Evolutionary conservation across 2,329 filamentous ascomycete genomes (phyloP), one percentile per base, ranked within the genome.

Genomic region (Pseudocercospora vitis): DNA sequence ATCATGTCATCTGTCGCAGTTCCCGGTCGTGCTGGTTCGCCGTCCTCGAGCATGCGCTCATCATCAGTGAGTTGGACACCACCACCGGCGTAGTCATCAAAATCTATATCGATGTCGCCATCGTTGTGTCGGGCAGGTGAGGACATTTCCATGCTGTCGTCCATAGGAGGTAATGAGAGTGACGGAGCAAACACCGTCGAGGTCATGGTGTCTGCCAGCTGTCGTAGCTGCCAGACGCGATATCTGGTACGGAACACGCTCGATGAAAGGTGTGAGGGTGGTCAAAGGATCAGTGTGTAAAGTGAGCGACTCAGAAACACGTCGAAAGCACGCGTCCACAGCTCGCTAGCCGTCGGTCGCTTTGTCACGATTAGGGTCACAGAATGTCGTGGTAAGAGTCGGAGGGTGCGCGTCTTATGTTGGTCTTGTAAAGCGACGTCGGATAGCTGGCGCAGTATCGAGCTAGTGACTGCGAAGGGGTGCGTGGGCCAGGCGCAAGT

Each of bases 101-200:
- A 74, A 60, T 86, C 82, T 56, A 86, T 82, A 53, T 83, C 80
- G 50, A 81, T 79, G 51, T 82, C 78, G 48, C 74, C 74, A 49
- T 79, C 76, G 37, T 68, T 68, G 42, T 72, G 61, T 29, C 70
- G 75, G 74, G 21, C 65, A 58, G 35, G 78, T 74, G 79, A 73
- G 62, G 79, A 73, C 64, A 85, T 73, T 58, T 83, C 80, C 80
- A 82, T 82, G 51, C 75, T 76, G 61, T 81, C 79, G 46, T 74
- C 73, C 50, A 71, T 69, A 7, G 39, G 35, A 14, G 65, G 63
- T 23, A 59, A 47, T 7, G 60, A 42, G 24, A 66, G 56, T 16
- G 64, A 55, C 40, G 40, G 11, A 28, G 60, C 50, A 46, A 67
- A 66, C n/a, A 59, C 50, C 29, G 59, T 58, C 14, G 63, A 54